These are phyloP conservation scores for Colletotrichum sp. DNA, from an alignment of 2,329 filamentous ascomycete species.

Conservation along the genomic window DNA sequence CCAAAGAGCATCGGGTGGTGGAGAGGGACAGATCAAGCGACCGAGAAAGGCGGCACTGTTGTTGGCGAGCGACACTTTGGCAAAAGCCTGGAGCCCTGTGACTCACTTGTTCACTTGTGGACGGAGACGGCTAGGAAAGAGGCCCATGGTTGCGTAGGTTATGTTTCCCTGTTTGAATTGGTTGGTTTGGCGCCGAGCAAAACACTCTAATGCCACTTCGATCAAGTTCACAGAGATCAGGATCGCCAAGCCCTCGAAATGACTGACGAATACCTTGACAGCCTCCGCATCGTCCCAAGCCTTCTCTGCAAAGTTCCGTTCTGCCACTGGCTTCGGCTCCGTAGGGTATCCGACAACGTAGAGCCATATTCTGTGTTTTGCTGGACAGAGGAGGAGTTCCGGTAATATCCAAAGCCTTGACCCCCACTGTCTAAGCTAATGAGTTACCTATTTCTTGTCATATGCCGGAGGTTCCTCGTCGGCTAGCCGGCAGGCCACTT, in stretches of 20 bases:
- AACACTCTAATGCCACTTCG: neutral
- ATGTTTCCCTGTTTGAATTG: neutral
- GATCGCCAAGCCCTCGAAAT: neutral
- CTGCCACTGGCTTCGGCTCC: neutral
- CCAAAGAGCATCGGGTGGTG: too few relatives aligned
- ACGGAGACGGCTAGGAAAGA: neutral
- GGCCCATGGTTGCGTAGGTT: neutral
- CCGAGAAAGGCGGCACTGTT: neutral
- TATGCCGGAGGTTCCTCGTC: rapidly evolving
- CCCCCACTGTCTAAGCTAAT: neutral
- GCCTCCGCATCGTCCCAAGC: neutral
- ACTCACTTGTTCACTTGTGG: neutral
- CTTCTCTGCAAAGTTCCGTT: neutral
- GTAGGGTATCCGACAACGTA: neutral
- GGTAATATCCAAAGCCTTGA: neutral
- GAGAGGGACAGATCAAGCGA: neutral
- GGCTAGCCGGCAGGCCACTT: neutral
- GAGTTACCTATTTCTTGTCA: neutral
- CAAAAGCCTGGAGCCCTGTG: neutral
- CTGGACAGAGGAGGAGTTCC: neutral
- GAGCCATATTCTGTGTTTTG: neutral
- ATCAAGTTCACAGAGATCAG: neutral
- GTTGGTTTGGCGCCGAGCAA: neutral
- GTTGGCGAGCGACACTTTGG: neutral
- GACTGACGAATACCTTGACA: neutral